These are phyloP conservation scores for Solanum commersonii DNA, from an alignment of 257 asterid genomes.

Conservation along the genomic window DNA sequence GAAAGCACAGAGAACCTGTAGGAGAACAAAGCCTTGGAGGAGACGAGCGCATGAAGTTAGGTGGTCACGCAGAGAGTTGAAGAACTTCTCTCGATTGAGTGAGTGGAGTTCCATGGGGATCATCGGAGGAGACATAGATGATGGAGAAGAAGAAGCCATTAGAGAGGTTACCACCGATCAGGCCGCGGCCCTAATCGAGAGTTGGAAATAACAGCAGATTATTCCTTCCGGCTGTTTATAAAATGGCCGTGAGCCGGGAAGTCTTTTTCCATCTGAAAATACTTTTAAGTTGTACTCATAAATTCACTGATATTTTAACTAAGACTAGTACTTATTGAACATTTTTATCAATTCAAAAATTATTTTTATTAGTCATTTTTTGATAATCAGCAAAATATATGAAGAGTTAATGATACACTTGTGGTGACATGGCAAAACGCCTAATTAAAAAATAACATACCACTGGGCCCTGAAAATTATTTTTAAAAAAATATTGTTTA, in stretches of 20 bases:
- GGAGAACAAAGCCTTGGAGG: slow-evolving; percentile 50
- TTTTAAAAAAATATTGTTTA: too few species aligned
- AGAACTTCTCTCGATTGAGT: slow-evolving; percentile 55
- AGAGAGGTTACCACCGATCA: not conserved
- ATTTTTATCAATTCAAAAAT: too few species aligned
- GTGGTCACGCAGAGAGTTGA: slow-evolving; percentile 47
- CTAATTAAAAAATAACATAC: too few species aligned
- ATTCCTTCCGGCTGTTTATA: not conserved
- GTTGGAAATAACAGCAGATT: not conserved
- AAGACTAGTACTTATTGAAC: too few species aligned
- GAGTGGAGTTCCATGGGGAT: slow-evolving; percentile 59
- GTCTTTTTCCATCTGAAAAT: not conserved
- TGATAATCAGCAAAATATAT: too few species aligned
- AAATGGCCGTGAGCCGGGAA: not conserved
- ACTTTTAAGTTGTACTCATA: too few species aligned
- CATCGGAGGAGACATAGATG: slow-evolving; percentile 46
- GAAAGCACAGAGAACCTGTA: slow-evolving; percentile 36
- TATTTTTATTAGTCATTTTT: too few species aligned
- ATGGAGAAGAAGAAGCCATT: not conserved
- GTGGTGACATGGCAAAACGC: too few species aligned
- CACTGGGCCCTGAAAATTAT: too few species aligned
- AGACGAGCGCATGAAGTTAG: slow-evolving; percentile 49
- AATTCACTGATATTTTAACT: too few species aligned
- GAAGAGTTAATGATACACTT: too few species aligned
- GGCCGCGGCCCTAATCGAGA: not conserved